Evolutionary conservation across 169 alveolate genomes (phyloP), one percentile per base, ranked within the genome.

Genomic region (Toxoplasma gondii): DNA sequence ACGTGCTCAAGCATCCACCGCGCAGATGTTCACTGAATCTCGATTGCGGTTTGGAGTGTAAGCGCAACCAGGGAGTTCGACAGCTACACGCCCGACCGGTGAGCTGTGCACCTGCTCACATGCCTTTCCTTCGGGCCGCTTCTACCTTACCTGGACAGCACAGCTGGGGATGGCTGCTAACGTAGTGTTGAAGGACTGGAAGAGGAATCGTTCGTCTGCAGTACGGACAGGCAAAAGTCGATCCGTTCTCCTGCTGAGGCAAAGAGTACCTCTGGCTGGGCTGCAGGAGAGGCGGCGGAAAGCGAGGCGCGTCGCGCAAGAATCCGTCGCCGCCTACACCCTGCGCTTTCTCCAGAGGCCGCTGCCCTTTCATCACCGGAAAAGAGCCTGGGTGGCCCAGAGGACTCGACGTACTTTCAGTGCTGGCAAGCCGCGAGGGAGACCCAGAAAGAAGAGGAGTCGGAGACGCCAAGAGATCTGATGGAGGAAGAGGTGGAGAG

Each of bases 211-310:
- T 9, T 49, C 90, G 90, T 9, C 90, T 12, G 38, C 90, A 82
- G 90, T 10, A 82, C 27, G 90, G 90, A 43, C 90, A 82, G 38
- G 69, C 41, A 67, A 82, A 41, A 7, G 69, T 31, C 67, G 31
- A 7, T 4, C 67, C 67, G n/a, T 38, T 22, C 19, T 10, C 90
- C 5, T 24, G 69, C n/a, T 16, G 16, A 9, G 39, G 45, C n/a
- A 27, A 12, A 34, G 84, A 49, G 58, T 4, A 12, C 4, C 22
- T 4, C 4, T 12, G 4, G 22, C 22, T 4, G 58, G 22, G 58
- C 58, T 4, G 58, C 24, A 27, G 84, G 27, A 31, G 19, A 9
- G 45, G 84, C 41, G 39, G 84, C 84, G 39, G 44, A 31, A 12
- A 49, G 84, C 44, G 45, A 31, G 39, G 24, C 84, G 43, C 19